Base-by-base conservation (phyloP, 2,329 filamentous ascomycete genomes). In the Talaromyces islandicus region DNA sequence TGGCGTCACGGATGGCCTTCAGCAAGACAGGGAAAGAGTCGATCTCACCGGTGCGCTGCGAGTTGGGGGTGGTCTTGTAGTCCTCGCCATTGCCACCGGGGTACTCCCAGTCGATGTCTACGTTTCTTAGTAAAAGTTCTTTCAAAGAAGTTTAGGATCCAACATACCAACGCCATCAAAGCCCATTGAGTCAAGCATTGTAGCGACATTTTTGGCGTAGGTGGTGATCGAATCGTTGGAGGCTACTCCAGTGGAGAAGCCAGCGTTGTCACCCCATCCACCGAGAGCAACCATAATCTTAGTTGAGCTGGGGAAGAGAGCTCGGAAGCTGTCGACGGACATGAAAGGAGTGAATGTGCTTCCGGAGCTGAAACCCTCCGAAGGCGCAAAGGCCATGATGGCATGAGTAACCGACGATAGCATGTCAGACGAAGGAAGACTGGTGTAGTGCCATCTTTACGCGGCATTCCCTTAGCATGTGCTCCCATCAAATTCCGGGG, bases 261-360 rank as follows among this genome's bases (percentile, higher is more conserved):
- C 88, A 7, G 72, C 70, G 0, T 82, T 86, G 62, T 90, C 86
- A 0, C 88, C 88, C 88, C 89, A 92, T 57, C 88, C 89, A 11
- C 89, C 89, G 63, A 92, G 85, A 21, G 89, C 88, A 41, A 91
- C 80, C 76, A 88, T 81, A 24, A 91, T 73, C 65, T 88, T 86
- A 21, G 86, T 86, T 27, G 77, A 77, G 0, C 80, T 69, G 12
- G 77, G 69, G 59, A 85, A 88, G 21, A 83, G 75, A 27, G 74
- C 73, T 19, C 84, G 81, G 51, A 85, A 76, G 4, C 80, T 77
- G 0, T 73, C 68, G 1, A 87, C 71, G 0, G 79, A 69, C 70
- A 82, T 79, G 65, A 85, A 87, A 0, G 85, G 84, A 57, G 76
- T 75, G 65, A 80, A 85, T 0, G 75, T 64, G 0, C 73, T 76